Base-by-base conservation (phyloP, 768 basidiomycete species). In the Leccinum arenicola region DNA sequence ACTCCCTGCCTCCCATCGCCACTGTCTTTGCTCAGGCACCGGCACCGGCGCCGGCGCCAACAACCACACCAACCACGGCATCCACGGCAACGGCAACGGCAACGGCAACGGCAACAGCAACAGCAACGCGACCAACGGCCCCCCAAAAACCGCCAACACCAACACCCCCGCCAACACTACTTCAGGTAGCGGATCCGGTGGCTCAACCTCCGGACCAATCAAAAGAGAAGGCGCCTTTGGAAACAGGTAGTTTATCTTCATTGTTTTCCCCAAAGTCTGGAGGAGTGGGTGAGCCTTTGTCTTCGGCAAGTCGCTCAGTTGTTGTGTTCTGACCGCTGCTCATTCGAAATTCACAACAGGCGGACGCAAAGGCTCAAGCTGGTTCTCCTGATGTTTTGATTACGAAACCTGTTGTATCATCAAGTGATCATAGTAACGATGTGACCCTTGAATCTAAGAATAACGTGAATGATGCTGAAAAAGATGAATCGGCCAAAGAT, bases 231-330 rank as follows among this genome's bases (percentile, higher is more conserved):
- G 25, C 4, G 0, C 1, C 45, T 0, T 52, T n/a, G 61, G 58
- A 54, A 0, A 0, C 21, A 52, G 43, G 4, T 61, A 58, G 35
- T 36, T 0, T 10, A n/a, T 6, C 31, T 43, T 23, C 58, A 14
- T 27, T 51, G 5, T 3, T 53, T 1, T 49, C 64, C 25, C 38
- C 59, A 3, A 45, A 38, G 50, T 17, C 62, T 47, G 56, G 60
- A 61, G 65, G 66, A 65, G 48, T 1, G 71, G 72, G 72, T 73
- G 66, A 73, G 72, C 73, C 61, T 71, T 74, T 58, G 33, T 64
- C 68, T 61, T 55, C 54, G 71, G 73, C 70, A 63, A 74, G 69
- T 73, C 10, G 11, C 51, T 56, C 27, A 43, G 53, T 45, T 51
- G 40, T 48, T 60, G 31, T 58, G 49, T 69, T 73, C 72, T 73